A percentile compares a stretch with the other conserved stretches of the same genome.
Evolutionary conservation across 164 flowering plant genomes (phyloP).

Genomic region (Echeveria elegans): DNA sequence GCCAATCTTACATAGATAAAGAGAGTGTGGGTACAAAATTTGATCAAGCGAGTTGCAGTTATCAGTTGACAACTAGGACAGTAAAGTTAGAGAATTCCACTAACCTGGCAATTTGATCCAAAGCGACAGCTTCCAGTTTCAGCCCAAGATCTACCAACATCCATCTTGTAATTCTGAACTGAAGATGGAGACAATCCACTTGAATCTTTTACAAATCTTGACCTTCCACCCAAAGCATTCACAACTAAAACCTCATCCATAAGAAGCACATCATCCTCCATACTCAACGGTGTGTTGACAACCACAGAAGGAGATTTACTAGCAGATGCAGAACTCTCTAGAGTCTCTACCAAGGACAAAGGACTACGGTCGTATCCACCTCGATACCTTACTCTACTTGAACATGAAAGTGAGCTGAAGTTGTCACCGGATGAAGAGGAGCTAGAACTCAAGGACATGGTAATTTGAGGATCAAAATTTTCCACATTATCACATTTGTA

Average conservation of each 20-base stretch:
- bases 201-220: slow-evolving; percentile 6
- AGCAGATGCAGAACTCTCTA: neutral
- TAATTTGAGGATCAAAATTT: neutral
- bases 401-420: neutral
- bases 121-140: slow-evolving; percentile 3
- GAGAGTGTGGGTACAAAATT: neutral
- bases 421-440: slow-evolving; percentile 6
- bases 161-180: too few relatives aligned
- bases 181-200: too few relatives aligned
- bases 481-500: neutral
- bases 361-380: slow-evolving; percentile 1
- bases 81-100: neutral
- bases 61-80: neutral
- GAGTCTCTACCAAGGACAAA: neutral
- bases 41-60: neutral
- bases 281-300: slow-evolving; percentile 9
- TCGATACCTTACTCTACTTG: neutral
- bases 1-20: neutral
- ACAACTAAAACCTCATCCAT: slow-evolving; percentile 44
- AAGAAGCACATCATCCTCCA: slow-evolving; percentile 48
- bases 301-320: neutral
- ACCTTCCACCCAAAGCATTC: slow-evolving; percentile 10
- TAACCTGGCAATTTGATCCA: slow-evolving; percentile 5
- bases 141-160: too few relatives aligned
- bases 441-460: neutral